Evolutionary conservation across 2,329 filamentous ascomycete species (phyloP).

Genomic region (Calonectria hawksworthii): DNA sequence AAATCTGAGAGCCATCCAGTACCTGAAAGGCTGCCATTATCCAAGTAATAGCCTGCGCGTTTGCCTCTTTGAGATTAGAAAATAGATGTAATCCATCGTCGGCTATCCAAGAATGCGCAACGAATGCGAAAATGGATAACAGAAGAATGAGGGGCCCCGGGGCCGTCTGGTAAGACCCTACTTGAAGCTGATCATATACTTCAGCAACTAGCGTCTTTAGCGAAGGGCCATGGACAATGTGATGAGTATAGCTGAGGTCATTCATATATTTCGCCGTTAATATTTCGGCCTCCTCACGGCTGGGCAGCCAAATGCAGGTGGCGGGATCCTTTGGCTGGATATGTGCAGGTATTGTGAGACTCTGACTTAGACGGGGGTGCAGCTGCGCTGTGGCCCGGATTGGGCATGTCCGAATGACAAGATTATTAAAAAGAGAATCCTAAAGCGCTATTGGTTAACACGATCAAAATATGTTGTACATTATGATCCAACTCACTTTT

Average conservation of each 20-base stretch:
- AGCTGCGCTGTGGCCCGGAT: conserved; percentile 48
- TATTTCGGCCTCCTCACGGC: conserved; percentile 48
- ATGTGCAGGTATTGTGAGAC: conserved; percentile 42
- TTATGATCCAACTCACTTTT: conserved; percentile 14
- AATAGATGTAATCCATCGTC: conserved; percentile 46
- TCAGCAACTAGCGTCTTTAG: conserved; percentile 46
- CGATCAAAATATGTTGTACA: conserved; percentile 32
- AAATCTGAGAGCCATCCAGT: conserved; percentile 51
- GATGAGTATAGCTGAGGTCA: conserved; percentile 50
- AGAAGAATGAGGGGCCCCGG: conserved; percentile 48
- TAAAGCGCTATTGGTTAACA: background rate
- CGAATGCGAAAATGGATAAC: conserved; percentile 47
- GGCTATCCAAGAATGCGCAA: conserved; percentile 49
- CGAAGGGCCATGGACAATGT: conserved; percentile 48
- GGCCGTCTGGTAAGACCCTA: conserved; percentile 35
- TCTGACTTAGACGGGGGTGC: conserved; percentile 41
- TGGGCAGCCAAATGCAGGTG: conserved; percentile 52
- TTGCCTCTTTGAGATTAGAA: conserved; percentile 44
- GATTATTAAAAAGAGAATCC: conserved; percentile 36
- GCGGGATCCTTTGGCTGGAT: conserved; percentile 41
- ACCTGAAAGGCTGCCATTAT: conserved; percentile 52
- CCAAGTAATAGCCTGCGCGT: conserved; percentile 50
- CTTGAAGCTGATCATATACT: conserved; percentile 47
- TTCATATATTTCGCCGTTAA: conserved; percentile 48
- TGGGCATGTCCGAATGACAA: conserved; percentile 51